These are phyloP conservation scores for Candida hispaniensis DNA, from an alignment of 805 yeast species.

Conservation along the genomic window DNA sequence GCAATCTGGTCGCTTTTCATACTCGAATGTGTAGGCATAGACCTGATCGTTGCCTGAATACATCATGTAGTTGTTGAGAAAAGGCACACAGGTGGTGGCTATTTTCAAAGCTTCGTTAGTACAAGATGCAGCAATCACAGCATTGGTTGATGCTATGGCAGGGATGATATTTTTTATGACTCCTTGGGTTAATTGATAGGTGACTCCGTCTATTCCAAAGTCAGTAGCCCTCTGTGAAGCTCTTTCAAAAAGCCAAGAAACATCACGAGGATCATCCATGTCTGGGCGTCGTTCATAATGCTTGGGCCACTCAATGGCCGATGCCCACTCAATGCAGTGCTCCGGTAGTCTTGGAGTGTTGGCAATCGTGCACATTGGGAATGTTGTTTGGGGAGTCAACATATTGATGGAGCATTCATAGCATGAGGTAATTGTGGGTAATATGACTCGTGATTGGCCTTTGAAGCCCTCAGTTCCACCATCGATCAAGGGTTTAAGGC, in stretches of 20 bases:
- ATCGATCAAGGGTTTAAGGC: constrained; percentile 63
- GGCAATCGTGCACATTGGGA: constrained; percentile 89
- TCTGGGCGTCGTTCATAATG: constrained; percentile 27
- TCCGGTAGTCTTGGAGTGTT: constrained; percentile 90
- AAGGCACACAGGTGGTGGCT: constrained; percentile 57
- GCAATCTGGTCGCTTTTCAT: constrained; percentile 52
- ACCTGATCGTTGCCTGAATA: constrained; percentile 75
- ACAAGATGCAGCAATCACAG: constrained; percentile 80
- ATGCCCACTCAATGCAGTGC: constrained; percentile 89
- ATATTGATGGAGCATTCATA: constrained; percentile 84
- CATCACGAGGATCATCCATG: constrained; percentile 51
- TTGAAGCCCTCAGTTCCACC: constrained; percentile 94
- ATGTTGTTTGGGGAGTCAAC: constrained; percentile 46
- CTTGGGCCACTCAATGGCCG: constrained; percentile 62
- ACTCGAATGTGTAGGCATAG: constrained; percentile 61
- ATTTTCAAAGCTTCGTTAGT: constrained; percentile 79
- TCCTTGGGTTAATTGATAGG: constrained; percentile 62
- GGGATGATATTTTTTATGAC: constrained; percentile 89
- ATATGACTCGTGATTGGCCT: constrained; percentile 80
- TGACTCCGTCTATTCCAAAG: constrained; percentile 62
- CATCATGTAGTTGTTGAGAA: constrained; percentile 68
- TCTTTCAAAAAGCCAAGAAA: constrained; percentile 47
- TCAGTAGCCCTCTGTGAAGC: constrained; percentile 50
- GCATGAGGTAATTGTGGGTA: constrained; percentile 80
- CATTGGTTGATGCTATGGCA: constrained; percentile 88